These are phyloP conservation scores for Senna tora DNA, from an alignment of 306 rosid genomes.

Conservation along the genomic window DNA sequence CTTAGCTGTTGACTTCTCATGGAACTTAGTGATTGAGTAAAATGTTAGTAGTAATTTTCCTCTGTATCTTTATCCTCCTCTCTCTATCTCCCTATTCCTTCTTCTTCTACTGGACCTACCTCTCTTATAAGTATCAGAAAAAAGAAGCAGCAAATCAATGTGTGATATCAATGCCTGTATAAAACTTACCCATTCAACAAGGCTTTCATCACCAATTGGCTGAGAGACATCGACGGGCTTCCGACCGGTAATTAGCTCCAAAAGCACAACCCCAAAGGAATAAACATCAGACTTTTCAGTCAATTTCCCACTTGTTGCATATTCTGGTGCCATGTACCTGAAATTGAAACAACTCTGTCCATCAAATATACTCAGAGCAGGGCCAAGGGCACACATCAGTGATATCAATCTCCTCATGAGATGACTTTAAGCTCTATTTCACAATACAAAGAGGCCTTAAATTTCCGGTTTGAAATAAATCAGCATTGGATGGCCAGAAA, in stretches of 20 bases:
- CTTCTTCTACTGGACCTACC: background rate
- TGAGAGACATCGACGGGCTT: conserved; percentile 93
- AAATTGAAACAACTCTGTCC: conserved; percentile 40
- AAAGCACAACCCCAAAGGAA: conserved; percentile 93
- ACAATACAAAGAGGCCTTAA: background rate
- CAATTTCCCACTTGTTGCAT: conserved; percentile 97
- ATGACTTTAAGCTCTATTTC: conserved; percentile 1
- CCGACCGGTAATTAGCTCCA: conserved; percentile 96
- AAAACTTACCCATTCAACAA: conserved; percentile 94
- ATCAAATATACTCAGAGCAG: conserved; percentile 34
- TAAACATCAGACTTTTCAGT: conserved; percentile 97
- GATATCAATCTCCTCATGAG: background rate
- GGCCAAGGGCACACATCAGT: conserved; percentile 6
- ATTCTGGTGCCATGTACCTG: conserved; percentile 99
- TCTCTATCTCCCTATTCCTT: background rate
- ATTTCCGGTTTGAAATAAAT: background rate
- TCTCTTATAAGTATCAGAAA: background rate
- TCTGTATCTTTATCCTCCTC: background rate
- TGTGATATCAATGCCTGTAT: background rate
- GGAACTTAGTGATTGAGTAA: background rate
- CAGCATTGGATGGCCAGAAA: background rate
- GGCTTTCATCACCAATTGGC: conserved; percentile 95
- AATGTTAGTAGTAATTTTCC: background rate
- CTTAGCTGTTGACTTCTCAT: background rate
- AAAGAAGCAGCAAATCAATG: conserved; percentile 1